Evolutionary conservation across 305 asterid species (phyloP).

Genomic region (Fraxinus dipetala): DNA sequence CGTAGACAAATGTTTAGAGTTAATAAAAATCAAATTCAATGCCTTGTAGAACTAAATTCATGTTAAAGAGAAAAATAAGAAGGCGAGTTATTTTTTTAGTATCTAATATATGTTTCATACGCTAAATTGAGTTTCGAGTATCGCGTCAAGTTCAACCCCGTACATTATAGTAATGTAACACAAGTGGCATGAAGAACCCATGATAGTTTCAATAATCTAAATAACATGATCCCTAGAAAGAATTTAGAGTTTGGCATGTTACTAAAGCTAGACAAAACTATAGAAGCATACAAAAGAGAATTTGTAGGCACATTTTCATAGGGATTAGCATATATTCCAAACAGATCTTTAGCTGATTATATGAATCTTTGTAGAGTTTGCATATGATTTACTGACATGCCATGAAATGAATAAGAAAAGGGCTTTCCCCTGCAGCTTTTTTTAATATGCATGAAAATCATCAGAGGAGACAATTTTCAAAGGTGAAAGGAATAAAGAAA

Average conservation of each 20-base stretch:
- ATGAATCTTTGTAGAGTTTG: constrained; percentile 29
- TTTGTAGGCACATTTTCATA: constrained; percentile 38
- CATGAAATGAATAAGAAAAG: constrained; percentile 32
- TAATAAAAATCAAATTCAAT: not conserved
- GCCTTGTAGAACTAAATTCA: not conserved
- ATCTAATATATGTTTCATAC: too few species aligned
- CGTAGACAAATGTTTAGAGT: not conserved
- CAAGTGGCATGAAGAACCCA: not conserved
- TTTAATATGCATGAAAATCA: constrained; percentile 53
- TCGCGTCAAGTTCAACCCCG: not conserved
- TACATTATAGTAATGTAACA: not conserved
- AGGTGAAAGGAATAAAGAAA: constrained; percentile 31
- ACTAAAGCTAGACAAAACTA: constrained; percentile 56
- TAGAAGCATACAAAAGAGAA: constrained; percentile 24
- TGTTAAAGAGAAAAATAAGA: not conserved
- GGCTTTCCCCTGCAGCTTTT: constrained; percentile 23
- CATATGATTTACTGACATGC: constrained; percentile 29
- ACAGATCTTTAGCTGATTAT: constrained; percentile 37
- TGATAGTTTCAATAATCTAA: constrained; percentile 25
- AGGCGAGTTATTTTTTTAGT: not conserved
- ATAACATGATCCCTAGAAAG: constrained; percentile 56
- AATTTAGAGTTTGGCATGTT: constrained; percentile 65
- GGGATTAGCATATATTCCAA: constrained; percentile 60
- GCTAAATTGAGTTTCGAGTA: not conserved
- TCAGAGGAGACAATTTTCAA: constrained; percentile 30